Base-by-base conservation (phyloP, 768 basidiomycete species). In the Termitomyces sp. region DNA sequence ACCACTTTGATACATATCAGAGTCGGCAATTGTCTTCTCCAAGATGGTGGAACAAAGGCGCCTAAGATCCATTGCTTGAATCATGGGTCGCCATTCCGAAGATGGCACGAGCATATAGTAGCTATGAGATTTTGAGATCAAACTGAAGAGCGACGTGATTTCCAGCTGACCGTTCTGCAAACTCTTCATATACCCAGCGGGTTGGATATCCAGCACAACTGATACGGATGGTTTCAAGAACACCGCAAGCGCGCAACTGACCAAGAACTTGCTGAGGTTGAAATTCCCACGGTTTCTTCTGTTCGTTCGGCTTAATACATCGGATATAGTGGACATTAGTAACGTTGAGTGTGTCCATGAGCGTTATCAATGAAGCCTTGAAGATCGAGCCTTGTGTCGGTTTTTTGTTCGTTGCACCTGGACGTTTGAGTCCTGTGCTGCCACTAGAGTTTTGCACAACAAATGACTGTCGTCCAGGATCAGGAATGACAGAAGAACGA, bases 291-390 rank as follows among this genome's bases (percentile, higher is more conserved):
- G 97, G 94, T 53, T 80, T 85, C 76, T 99, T 99, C 61, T 82
- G 80, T 67, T 99, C 97, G 68, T 99, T 99, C 2, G 97, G 97
- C 71, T 99, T 99, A 77, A 99, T 98, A 71, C 97, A 99, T 47
- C 97, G 86, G 67, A 99, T 99, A 68, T 99, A 99, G 68, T 99
- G 97, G 0, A 98, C 97, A 65, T 99, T 98, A 12, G 97, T 99
- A 57, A 91, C 88, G 65, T 91, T 89, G 62, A 99, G 87, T 0
- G 97, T 99, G 38, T 97, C 94, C 96, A 99, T 99, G 44, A 99
- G 77, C 48, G 84, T 88, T 68, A 91, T 88, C 52, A 99, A 75
- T 0, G 95, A 98, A 2, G 89, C 85, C 69, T 99, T 99, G 82
- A 99, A 99, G 69, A 99, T 99, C 6, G 92, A 95, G 26, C 96